Conservation (phyloP, 2,329 filamentous ascomycete species). For the Bipolaris cookei region DNA sequence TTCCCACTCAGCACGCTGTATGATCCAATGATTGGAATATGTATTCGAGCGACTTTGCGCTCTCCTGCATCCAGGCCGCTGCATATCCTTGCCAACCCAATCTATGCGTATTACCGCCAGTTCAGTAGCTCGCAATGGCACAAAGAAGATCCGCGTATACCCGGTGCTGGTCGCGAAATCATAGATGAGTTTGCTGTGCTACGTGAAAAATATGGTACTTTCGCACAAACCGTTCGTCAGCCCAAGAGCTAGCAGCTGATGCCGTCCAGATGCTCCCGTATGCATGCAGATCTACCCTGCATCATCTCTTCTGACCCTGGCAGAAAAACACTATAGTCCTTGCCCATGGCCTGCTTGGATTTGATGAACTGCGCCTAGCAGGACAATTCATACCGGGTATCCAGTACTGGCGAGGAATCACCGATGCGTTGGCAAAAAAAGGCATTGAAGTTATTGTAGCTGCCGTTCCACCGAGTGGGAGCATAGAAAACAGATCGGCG, state of each 20-base stretch:
- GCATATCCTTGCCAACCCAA: constrained; percentile 2
- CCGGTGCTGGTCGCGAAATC: constrained; percentile 60
- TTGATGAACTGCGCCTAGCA: constrained; percentile 65
- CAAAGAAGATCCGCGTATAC: constrained; percentile 57
- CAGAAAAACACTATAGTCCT: constrained; percentile 65
- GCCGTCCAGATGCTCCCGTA: constrained; percentile 43
- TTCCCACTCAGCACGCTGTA: constrained; percentile 25
- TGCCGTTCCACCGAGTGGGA: constrained; percentile 64
- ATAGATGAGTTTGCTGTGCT: constrained; percentile 68
- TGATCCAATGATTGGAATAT: constrained; percentile 41
- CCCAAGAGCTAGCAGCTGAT: constrained; percentile 16
- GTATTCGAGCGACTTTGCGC: constrained; percentile 35
- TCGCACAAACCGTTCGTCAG: too few relatives aligned
- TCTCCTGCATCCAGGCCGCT: constrained; percentile 15
- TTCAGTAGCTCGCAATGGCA: constrained; percentile 34
- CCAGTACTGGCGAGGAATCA: constrained; percentile 70
- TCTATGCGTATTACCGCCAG: constrained; percentile 14
- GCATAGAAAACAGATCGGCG: constrained; percentile 64
- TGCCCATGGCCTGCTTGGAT: constrained; percentile 70
- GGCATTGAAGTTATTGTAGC: constrained; percentile 67
- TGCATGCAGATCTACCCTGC: constrained; percentile 3
- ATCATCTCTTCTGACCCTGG: constrained; percentile 40
- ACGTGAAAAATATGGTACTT: constrained; percentile 62
- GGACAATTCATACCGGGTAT: constrained; percentile 63
- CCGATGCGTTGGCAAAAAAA: constrained; percentile 62